Base-by-base conservation (phyloP, 495 filamentous ascomycete species). In the Podospora sp. region DNA sequence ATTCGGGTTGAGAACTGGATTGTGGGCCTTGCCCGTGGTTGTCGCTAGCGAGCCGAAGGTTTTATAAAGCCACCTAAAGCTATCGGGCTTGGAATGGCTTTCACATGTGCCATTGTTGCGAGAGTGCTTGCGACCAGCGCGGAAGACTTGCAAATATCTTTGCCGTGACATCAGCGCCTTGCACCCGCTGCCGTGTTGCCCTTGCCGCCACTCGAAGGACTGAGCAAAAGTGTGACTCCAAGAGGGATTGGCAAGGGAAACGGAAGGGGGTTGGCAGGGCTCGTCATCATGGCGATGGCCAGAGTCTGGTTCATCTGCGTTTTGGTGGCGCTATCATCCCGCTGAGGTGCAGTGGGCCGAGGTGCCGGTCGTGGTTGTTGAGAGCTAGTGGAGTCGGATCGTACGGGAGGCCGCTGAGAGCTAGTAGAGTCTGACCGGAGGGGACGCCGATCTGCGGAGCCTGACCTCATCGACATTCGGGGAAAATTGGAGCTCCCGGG, bases 291-390 rank as follows among this genome's bases (percentile, higher is more conserved):
- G 16, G 69, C 60, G 18, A 70, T 71, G 21, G 71, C 67, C 1
- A 68, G 59, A 0, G 70, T 74, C 49, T 72, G 69, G 20, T 72
- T 72, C 18, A 77, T 69, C 46, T 75, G 73, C 26, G 60, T 66
- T 66, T 72, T 76, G 40, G 72, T 71, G 0, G 71, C 71, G 16
- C 22, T 26, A 26, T 74, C 73, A 29, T 63, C 36, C 18, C 24
- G 36, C n/a, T 58, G 18, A 21, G 36, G 46, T 22, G 25, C 27
- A 36, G 62, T 46, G 24, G 63, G 63, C 7, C 63, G 20, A 25
- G 52, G 49, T 2, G 51, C 27, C 1, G 62, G 52, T 0, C 29
- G 52, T 35, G 29, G 14, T 27, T 27, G 11, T 52, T 26, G 14
- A 25, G 61, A 20, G 24, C 36, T 21, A 18, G 61, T 40, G 25